Conservation (phyloP, 768 basidiomycete species). For the Naganishia vishniacii region DNA sequence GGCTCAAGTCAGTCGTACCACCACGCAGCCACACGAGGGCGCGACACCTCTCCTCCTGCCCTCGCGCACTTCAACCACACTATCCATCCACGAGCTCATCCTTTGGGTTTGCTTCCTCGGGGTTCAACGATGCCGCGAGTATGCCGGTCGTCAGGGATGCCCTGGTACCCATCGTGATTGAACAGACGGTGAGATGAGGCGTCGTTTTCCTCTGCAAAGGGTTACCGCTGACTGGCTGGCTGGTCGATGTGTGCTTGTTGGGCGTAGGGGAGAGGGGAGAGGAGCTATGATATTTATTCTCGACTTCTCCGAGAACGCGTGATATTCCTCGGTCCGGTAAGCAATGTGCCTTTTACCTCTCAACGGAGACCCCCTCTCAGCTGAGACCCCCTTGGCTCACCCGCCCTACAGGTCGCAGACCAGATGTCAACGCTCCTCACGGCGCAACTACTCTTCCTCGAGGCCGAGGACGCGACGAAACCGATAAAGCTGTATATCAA, state of each 20-base stretch:
- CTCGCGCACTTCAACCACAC: too few species aligned
- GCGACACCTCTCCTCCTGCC: too few species aligned
- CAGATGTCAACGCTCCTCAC: conserved; percentile 80
- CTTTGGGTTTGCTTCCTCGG: neutral
- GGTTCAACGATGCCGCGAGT: conserved; percentile 20
- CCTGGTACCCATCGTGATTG: conserved; percentile 86
- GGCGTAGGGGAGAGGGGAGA: conserved; percentile 42
- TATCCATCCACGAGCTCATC: too few species aligned
- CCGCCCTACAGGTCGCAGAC: conserved; percentile 66
- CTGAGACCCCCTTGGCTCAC: too few species aligned
- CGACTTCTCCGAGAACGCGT: conserved; percentile 86
- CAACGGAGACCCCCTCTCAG: neutral
- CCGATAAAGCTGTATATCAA: conserved; percentile 97
- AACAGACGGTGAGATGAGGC: conserved; percentile 82
- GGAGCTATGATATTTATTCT: conserved; percentile 85
- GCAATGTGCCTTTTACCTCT: conserved; percentile 45
- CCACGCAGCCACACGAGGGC: too few species aligned
- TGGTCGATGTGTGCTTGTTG: too few species aligned
- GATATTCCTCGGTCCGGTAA: conserved; percentile 87
- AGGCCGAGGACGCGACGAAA: conserved; percentile 88
- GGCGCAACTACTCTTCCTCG: conserved; percentile 87
- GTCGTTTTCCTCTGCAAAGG: too few species aligned
- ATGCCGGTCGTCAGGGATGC: conserved; percentile 34
- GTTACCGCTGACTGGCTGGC: too few species aligned
- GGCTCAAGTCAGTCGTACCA: too few species aligned